Evolutionary conservation across 2,329 filamentous ascomycete species (phyloP).

Genomic region (Colletotrichum somersetense): DNA sequence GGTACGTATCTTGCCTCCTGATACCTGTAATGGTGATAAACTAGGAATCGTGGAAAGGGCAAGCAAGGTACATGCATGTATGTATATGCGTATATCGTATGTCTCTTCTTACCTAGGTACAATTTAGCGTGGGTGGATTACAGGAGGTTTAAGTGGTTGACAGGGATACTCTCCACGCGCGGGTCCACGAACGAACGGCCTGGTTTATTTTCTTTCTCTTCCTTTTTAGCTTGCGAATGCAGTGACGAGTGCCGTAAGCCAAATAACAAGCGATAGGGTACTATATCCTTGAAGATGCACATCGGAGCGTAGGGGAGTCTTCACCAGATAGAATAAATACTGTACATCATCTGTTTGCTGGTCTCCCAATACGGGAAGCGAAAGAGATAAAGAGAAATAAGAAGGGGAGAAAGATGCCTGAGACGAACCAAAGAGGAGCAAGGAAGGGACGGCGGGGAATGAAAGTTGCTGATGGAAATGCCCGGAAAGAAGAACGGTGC

Average conservation of each 20-base stretch:
- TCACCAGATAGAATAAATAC: neutral
- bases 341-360: neutral
- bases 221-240: neutral
- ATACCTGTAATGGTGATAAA: neutral
- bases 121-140: constrained; percentile 18
- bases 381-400: neutral
- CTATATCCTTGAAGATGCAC: neutral
- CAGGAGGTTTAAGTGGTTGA: constrained; percentile 37
- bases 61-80: constrained; percentile 11
- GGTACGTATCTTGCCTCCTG: neutral
- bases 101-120: neutral
- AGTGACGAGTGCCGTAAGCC: neutral
- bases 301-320: constrained; percentile 5
- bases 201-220: neutral
- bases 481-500: constrained; percentile 25
- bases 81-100: too few species aligned
- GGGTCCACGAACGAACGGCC: constrained; percentile 26
- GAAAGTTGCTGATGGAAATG: constrained; percentile 20
- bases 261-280: neutral
- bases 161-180: constrained; percentile 36
- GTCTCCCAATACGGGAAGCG: constrained; percentile 3
- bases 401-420: neutral
- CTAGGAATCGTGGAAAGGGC: constrained; percentile 13
- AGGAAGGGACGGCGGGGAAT: neutral
- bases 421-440: neutral